Evolutionary conservation across 805 yeast species (phyloP).

Genomic region (Candida railenensis): DNA sequence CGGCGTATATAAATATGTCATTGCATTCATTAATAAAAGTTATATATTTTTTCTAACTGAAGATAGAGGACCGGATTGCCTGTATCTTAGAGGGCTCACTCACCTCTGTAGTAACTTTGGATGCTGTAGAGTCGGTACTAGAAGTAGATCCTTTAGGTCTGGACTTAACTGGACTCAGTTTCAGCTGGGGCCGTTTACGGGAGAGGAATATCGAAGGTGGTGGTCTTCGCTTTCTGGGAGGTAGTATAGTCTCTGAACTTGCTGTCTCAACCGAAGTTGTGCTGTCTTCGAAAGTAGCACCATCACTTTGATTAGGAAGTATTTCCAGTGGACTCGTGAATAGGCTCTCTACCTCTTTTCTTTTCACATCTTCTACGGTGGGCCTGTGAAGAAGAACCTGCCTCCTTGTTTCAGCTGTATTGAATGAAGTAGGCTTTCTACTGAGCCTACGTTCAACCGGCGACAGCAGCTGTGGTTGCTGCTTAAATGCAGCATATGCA

Average conservation of each 20-base stretch:
- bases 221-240: constrained; percentile 10
- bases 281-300: neutral
- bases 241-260: constrained; percentile 4
- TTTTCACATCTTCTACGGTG: neutral
- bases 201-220: constrained; percentile 18
- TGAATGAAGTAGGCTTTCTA: constrained; percentile 2
- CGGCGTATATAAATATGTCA: neutral
- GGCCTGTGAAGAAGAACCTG: neutral
- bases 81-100: neutral
- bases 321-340: neutral
- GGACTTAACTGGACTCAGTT: constrained; percentile 7
- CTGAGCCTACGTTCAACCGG: neutral
- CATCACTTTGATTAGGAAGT: neutral
- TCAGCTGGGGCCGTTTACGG: constrained; percentile 2
- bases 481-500: constrained; percentile 22
- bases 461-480: neutral
- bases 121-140: neutral
- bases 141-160: constrained; percentile 6
- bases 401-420: neutral
- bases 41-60: neutral
- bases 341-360: neutral
- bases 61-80: constrained; percentile 2
- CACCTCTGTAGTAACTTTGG: neutral
- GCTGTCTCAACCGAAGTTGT: neutral
- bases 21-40: neutral